These are phyloP conservation scores for Blastosporella zonata DNA, from an alignment of 1,284 basidiomycete genomes.

Conservation along the genomic window DNA sequence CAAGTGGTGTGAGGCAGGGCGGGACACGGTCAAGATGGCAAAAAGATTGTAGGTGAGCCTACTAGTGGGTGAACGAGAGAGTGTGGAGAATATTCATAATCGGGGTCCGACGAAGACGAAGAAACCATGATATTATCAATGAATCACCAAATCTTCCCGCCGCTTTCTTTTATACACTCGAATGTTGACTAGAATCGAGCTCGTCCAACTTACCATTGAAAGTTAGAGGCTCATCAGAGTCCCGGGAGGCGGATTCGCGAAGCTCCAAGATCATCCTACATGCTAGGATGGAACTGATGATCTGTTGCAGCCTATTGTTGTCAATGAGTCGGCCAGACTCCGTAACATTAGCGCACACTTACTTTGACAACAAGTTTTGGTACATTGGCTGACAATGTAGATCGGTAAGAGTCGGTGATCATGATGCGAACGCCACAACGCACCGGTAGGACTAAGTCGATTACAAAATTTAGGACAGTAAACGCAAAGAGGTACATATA, in stretches of 20 bases:
- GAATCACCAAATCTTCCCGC: too few species aligned
- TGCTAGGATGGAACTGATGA: background rate
- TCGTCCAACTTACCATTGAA: background rate
- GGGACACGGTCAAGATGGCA: too few species aligned
- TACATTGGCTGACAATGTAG: background rate
- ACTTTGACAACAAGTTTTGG: slow-evolving; percentile 7
- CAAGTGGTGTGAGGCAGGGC: too few species aligned
- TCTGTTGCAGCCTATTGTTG: background rate
- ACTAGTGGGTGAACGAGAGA: too few species aligned
- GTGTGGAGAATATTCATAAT: too few species aligned
- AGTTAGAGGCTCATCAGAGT: background rate
- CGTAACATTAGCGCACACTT: background rate
- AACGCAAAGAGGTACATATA: slow-evolving; percentile 11
- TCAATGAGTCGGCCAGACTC: background rate
- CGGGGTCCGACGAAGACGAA: too few species aligned
- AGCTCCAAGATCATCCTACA: background rate
- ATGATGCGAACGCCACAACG: background rate
- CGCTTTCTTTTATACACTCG: too few species aligned
- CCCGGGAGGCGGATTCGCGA: background rate
- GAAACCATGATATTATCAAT: too few species aligned
- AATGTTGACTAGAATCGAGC: background rate
- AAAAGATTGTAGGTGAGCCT: too few species aligned
- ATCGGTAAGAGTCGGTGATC: background rate
- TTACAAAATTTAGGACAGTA: slow-evolving; percentile 1
- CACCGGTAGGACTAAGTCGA: slow-evolving; percentile 5